A percentile compares a stretch with the other conserved stretches of the same genome.
Evolutionary conservation across 352 stramenopile species (phyloP).

Genomic region (Nothophytophthora sp.): DNA sequence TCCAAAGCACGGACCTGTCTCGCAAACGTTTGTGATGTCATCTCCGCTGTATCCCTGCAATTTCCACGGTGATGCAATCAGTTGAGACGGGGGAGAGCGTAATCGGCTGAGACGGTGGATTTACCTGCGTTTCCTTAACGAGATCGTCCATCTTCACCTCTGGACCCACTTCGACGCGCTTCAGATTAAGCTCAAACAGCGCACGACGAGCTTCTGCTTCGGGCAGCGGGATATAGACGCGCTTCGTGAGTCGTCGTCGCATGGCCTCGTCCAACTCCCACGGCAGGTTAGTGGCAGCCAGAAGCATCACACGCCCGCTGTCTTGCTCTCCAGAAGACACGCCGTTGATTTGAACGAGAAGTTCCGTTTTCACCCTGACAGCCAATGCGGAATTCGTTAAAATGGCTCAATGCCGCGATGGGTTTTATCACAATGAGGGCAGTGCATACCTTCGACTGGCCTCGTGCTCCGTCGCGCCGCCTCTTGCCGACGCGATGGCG

Average conservation of each 20-base stretch:
- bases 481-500: conserved; percentile 82
- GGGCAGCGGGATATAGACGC: conserved; percentile 87
- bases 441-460: conserved; percentile 75
- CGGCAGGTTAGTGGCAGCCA: conserved; percentile 96
- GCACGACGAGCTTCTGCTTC: conserved; percentile 53
- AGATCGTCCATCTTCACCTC: conserved; percentile 81
- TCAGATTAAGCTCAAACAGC: conserved; percentile 80
- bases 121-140: conserved; percentile 66
- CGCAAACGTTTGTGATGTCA: conserved; percentile 60
- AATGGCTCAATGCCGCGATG: neutral
- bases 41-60: conserved; percentile 56
- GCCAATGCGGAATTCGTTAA: conserved; percentile 2
- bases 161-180: conserved; percentile 72
- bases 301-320: conserved; percentile 84
- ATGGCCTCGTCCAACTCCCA: conserved; percentile 98
- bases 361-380: conserved; percentile 95
- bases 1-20: conserved; percentile 29
- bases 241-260: conserved; percentile 94
- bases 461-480: conserved; percentile 82
- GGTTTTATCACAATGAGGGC: too few relatives aligned
- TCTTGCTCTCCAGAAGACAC: conserved; percentile 64
- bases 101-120: too few relatives aligned
- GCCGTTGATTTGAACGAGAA: conserved; percentile 98
- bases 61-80: neutral
- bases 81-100: too few relatives aligned